A percentile compares a stretch with the other conserved stretches of the same genome.
These are phyloP conservation scores for Cladophialophora bantiana DNA, from an alignment of 2,329 filamentous ascomycete genomes.

Conservation along the genomic window DNA sequence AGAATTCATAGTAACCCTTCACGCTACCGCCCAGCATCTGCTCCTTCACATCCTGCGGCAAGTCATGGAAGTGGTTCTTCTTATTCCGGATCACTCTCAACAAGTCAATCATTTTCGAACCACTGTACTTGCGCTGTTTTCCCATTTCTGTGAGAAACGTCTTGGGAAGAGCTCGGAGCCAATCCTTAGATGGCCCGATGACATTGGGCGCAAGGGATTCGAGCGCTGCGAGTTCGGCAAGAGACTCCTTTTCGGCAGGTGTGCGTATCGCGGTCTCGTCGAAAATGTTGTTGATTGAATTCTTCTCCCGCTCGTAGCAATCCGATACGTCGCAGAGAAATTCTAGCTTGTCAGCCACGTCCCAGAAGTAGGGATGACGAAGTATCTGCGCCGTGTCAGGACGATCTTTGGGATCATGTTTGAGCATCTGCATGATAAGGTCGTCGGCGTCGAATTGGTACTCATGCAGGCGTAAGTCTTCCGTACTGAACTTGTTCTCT, in stretches of 20 bases:
- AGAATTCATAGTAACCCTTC: conserved; percentile 76
- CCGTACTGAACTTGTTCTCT: conserved; percentile 79
- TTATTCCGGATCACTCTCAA: conserved; percentile 92
- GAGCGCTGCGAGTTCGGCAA: conserved; percentile 55
- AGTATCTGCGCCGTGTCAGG: conserved; percentile 81
- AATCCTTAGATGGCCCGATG: conserved; percentile 63
- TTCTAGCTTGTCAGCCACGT: conserved; percentile 81
- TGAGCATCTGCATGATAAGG: conserved; percentile 82
- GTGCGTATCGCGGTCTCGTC: conserved; percentile 37
- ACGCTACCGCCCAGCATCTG: conserved; percentile 58
- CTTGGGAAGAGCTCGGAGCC: conserved; percentile 75
- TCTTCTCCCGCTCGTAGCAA: conserved; percentile 88
- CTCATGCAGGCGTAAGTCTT: conserved; percentile 76
- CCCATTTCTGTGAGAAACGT: conserved; percentile 88
- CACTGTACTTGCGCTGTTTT: conserved; percentile 94
- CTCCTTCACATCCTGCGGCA: conserved; percentile 78
- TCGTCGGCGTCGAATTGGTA: conserved; percentile 87
- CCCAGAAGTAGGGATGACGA: conserved; percentile 97
- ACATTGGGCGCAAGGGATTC: conserved; percentile 62
- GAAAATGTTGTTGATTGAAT: conserved; percentile 38
- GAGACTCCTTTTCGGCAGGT: conserved; percentile 29
- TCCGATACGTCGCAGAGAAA: conserved; percentile 98
- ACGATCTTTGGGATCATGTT: conserved; percentile 67
- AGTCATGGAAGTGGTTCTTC: conserved; percentile 96
- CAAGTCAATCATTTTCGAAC: conserved; percentile 80